Percentiles rank a stretch among this genome's conserved stretches.
Evolutionary conservation across 352 stramenopile species (phyloP).

Genomic region (Pelagophyceae sp.): DNA sequence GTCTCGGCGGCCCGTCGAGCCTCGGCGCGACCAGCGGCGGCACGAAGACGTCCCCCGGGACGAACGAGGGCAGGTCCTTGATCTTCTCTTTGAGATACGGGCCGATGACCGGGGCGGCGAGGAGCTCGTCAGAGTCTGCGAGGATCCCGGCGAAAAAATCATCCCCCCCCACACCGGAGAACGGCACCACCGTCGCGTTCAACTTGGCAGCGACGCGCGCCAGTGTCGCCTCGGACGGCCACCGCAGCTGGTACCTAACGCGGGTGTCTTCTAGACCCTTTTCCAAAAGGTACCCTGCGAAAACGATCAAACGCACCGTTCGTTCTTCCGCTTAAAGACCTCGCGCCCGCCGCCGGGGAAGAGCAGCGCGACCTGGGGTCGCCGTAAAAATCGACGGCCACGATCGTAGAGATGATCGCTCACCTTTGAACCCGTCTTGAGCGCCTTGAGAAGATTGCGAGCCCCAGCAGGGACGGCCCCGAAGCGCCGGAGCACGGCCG

Average conservation of each 20-base stretch:
- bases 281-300: too few species aligned
- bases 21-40: not conserved
- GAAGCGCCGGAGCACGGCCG: constrained; percentile 8
- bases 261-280: too few species aligned
- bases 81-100: not conserved
- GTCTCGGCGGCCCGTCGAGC: not conserved
- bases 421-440: not conserved
- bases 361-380: not conserved
- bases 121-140: not conserved
- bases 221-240: not conserved
- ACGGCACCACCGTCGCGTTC: constrained; percentile 4
- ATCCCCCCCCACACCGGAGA: not conserved
- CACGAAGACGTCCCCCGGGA: not conserved
- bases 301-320: too few species aligned
- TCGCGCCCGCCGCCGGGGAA: constrained; percentile 9
- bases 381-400: too few species aligned
- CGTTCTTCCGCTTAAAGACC: constrained; percentile 19
- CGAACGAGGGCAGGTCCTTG: not conserved
- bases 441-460: not conserved
- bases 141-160: not conserved
- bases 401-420: too few species aligned
- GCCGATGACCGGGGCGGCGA: not conserved
- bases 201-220: not conserved
- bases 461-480: not conserved
- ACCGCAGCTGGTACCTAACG: not conserved